phyloP scores from a whole-genome alignment of 73 alveolate species.

The Stentor roeselii region DNA sequence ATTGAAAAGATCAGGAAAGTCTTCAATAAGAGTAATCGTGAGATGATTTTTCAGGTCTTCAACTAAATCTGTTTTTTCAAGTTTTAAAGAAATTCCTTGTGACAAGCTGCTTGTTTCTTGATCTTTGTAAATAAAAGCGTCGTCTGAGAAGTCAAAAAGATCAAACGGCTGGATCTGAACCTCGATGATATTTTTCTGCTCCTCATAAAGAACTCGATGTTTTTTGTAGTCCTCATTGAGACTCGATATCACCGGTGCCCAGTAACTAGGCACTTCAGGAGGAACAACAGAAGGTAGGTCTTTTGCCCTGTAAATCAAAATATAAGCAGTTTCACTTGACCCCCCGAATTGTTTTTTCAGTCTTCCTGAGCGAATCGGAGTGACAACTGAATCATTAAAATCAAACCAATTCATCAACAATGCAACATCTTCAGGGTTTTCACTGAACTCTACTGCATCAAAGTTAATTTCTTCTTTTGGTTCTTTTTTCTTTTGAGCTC shows the following conservation, averaged over 20 bases:
- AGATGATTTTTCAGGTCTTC: conserved; percentile 27
- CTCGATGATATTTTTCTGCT: conserved; percentile 56
- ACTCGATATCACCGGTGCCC: conserved; percentile 48
- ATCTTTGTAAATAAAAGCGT: background rate
- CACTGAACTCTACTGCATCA: conserved; percentile 37
- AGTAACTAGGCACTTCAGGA: conserved; percentile 76
- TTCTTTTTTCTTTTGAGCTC: conserved; percentile 23
- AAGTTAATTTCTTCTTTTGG: conserved; percentile 37
- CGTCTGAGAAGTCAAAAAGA: conserved; percentile 19
- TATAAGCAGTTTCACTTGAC: conserved; percentile 89
- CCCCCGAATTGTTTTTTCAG: conserved; percentile 85
- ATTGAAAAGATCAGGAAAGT: background rate
- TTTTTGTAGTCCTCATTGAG: conserved; percentile 51
- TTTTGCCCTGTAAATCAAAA: conserved; percentile 76
- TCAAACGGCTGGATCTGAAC: conserved; percentile 36
- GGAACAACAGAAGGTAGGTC: conserved; percentile 25
- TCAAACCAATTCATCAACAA: conserved; percentile 91
- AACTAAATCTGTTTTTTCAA: conserved; percentile 28
- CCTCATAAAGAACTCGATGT: conserved; percentile 64
- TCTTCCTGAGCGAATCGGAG: conserved; percentile 82
- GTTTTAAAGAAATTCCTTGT: conserved; percentile 18
- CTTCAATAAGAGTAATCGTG: background rate
- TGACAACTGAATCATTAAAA: conserved; percentile 89
- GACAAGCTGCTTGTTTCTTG: background rate
- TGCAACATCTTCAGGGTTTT: conserved; percentile 48